Evolutionary conservation across 2,329 filamentous ascomycete species (phyloP).

Genomic region (Hypomyces perniciosus): DNA sequence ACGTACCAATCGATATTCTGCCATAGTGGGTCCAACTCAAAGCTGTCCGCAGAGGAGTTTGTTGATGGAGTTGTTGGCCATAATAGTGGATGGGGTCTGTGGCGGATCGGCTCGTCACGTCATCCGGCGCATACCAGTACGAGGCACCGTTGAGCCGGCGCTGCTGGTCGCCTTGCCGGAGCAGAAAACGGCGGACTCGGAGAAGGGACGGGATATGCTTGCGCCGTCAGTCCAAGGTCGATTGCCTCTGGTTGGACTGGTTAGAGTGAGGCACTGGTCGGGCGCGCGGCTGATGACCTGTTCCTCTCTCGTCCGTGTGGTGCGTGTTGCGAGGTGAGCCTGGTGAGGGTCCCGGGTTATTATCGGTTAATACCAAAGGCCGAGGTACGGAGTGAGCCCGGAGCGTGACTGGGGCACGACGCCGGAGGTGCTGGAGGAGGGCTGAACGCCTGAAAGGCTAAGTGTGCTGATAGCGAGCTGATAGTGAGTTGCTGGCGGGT

Average conservation of each 20-base stretch:
- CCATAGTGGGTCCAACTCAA: slow-evolving; percentile 57
- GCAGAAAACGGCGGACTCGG: not conserved
- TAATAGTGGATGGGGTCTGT: slow-evolving; percentile 14
- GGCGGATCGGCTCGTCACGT: slow-evolving; percentile 9
- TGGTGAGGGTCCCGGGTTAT: too few relatives aligned
- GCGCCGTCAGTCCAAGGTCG: not conserved
- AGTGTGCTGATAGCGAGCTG: too few relatives aligned
- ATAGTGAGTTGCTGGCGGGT: too few relatives aligned
- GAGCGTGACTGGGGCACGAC: too few relatives aligned
- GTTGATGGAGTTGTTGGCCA: slow-evolving; percentile 19
- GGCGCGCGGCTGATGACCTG: not conserved
- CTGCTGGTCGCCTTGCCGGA: not conserved
- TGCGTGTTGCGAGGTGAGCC: too few relatives aligned
- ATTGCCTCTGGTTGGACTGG: too few relatives aligned
- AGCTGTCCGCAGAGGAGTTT: slow-evolving; percentile 27
- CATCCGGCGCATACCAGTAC: not conserved
- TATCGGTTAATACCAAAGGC: too few relatives aligned
- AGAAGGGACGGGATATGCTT: not conserved
- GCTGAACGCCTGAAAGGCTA: too few relatives aligned
- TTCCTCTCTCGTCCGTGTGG: too few relatives aligned
- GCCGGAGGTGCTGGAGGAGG: too few relatives aligned
- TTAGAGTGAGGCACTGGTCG: too few relatives aligned
- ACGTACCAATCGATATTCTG: slow-evolving; percentile 70
- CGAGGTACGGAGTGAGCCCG: too few relatives aligned
- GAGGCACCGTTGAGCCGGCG: not conserved